Conservation (phyloP, 2,329 filamentous ascomycete genomes). For the Botrytis medusae region DNA sequence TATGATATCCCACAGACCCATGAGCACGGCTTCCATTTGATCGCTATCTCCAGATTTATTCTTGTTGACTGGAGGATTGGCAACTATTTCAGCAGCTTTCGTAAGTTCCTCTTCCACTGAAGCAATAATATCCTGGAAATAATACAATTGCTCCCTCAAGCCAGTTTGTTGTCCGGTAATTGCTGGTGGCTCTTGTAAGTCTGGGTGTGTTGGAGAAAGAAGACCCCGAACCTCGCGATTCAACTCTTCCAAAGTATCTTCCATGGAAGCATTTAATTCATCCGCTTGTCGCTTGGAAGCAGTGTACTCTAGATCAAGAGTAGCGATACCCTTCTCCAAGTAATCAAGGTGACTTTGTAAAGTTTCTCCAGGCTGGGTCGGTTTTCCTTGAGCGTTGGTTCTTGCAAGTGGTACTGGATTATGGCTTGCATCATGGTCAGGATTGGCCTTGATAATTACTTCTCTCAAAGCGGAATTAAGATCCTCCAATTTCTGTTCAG, state of each 20-base stretch:
- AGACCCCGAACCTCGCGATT: constrained; percentile 64
- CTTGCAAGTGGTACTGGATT: constrained; percentile 36
- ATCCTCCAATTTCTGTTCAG: constrained; percentile 65
- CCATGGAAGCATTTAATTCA: constrained; percentile 39
- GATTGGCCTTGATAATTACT: constrained; percentile 64
- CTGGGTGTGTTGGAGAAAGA: constrained; percentile 50
- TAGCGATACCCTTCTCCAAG: constrained; percentile 63
- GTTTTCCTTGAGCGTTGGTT: constrained; percentile 45
- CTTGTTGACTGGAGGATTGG: constrained; percentile 25
- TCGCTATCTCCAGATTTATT: constrained; percentile 46
- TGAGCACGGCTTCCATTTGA: constrained; percentile 55
- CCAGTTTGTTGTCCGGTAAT: constrained; percentile 55
- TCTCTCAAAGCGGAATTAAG: constrained; percentile 67
- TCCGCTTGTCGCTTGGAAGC: constrained; percentile 23
- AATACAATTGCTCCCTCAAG: constrained; percentile 66
- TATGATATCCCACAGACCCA: constrained; percentile 54
- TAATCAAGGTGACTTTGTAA: constrained; percentile 65
- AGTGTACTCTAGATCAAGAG: constrained; percentile 57
- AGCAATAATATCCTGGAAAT: constrained; percentile 62
- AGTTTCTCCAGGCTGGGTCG: constrained; percentile 47
- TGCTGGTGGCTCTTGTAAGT: constrained; percentile 58
- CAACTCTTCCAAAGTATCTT: constrained; percentile 58
- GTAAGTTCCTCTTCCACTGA: constrained; percentile 44
- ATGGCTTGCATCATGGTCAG: constrained; percentile 39
- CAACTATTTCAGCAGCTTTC: constrained; percentile 27